Conservation (phyloP, 176 grass and related monocot species). For the Rhynchospora tenuis region DNA sequence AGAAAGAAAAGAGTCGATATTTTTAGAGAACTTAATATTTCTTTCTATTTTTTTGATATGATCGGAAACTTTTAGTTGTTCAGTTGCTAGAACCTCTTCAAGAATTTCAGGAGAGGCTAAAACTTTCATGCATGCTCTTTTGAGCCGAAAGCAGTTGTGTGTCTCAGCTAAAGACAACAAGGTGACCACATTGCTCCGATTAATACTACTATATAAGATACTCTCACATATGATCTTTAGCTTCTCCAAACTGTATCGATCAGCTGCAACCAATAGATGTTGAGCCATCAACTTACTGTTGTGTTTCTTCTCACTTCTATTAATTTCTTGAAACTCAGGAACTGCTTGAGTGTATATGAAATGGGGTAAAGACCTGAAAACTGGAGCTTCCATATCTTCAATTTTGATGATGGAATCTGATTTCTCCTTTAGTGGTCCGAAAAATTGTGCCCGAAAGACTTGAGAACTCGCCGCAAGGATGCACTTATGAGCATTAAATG, state of each 20-base stretch:
- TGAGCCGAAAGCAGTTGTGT: background rate
- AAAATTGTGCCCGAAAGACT: slow-evolving; percentile 26
- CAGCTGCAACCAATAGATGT: background rate
- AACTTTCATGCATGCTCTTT: background rate
- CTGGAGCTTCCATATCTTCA: slow-evolving; percentile 20
- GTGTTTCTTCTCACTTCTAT: background rate
- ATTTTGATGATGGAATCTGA: background rate
- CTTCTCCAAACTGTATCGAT: background rate
- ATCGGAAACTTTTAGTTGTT: background rate
- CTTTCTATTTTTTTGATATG: no score
- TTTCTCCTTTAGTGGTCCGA: slow-evolving; percentile 8
- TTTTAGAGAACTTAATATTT: no score
- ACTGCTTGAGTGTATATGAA: slow-evolving; percentile 14
- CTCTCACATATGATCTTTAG: background rate
- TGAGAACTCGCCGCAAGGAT: slow-evolving; percentile 16
- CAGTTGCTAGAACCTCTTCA: background rate
- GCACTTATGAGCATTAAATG: background rate
- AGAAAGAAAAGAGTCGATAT: no score
- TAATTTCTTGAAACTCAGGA: background rate
- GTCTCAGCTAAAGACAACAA: background rate
- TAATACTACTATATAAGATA: background rate
- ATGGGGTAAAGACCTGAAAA: slow-evolving; percentile 11
- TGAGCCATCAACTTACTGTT: background rate
- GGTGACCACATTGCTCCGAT: background rate
- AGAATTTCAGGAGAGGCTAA: background rate